Evolutionary conservation across 192 early-diverging fungal genomes (phyloP), one percentile per base, ranked within the genome.

Genomic region (Coemansia sp.): DNA sequence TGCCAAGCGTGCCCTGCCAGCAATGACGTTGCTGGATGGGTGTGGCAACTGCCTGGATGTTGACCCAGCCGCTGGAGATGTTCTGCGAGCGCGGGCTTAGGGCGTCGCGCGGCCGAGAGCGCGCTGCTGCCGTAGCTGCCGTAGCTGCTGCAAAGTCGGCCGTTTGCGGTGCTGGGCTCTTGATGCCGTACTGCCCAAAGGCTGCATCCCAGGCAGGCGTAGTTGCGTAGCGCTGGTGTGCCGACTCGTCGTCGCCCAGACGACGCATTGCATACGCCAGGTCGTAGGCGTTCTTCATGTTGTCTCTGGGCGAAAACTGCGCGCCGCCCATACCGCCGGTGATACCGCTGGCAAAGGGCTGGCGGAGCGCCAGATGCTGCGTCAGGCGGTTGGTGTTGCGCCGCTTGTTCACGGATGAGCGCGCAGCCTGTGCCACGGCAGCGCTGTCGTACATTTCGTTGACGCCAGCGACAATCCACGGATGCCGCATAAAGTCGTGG

Each of bases 401-500:
- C 32, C 72, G 63, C 64, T 71, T 75, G 72, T 85, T 59, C 43
- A 77, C 74, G 9, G 75, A 76, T 20, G 81, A 66, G 48, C 69
- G 66, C 42, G 74, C 68, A 38, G 83, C 63, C 16, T 73, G 72
- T 5, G 84, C 64, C 7, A 80, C 67, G 1, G 71, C 70, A 7
- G 71, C 71, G 68, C 63, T 74, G 66, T 64, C 76, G 64, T 74
- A 84, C 72, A 79, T 79, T 56, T 83, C 76, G 64, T 72, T 50
- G 12, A 81, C 48, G 0, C 72, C 77, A 5, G 68, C 67, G 45
- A 72, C 68, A 13, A 91, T 79, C 92, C 92, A 94, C 25, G 92
- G 92, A 64, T 94, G 92, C 32, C 81, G 84, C 68, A 94, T 85
- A 77, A 94, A 90, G 68, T 93, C 86, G 19, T 91, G 87, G 48